Evolutionary conservation across 164 flowering plant species (phyloP).

Genomic region (Protea cynaroides): DNA sequence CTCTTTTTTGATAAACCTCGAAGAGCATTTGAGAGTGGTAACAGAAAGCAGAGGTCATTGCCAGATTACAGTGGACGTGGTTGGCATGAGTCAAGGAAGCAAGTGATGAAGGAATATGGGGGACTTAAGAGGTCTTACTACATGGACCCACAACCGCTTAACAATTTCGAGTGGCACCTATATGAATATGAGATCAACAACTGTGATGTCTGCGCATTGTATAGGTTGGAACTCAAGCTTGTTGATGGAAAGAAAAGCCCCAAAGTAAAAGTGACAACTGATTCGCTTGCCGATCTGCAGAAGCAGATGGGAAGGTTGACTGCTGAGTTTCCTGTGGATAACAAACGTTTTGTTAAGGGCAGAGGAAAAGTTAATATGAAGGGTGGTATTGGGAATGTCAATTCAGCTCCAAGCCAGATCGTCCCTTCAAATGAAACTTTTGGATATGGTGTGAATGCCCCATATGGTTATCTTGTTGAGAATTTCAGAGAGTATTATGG

Average conservation of each 20-base stretch:
- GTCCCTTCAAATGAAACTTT: conserved; percentile 32
- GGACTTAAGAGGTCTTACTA: conserved; percentile 95
- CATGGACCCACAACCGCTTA: conserved; percentile 96
- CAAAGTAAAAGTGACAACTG: conserved; percentile 60
- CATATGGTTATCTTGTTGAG: conserved; percentile 50
- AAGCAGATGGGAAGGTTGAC: conserved; percentile 90
- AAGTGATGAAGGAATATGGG: conserved; percentile 83
- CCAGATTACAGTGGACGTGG: conserved; percentile 98
- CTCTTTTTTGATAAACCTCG: conserved; percentile 98
- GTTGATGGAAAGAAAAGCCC: conserved; percentile 80
- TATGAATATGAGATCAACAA: conserved; percentile 93
- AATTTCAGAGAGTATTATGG: conserved; percentile 42
- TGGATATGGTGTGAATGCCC: conserved; percentile 35
- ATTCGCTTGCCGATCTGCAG: conserved; percentile 85
- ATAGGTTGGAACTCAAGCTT: conserved; percentile 81
- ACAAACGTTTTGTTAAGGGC: conserved; percentile 55
- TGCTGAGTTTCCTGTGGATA: conserved; percentile 70
- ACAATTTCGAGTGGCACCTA: conserved; percentile 85
- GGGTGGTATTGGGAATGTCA: conserved; percentile 21
- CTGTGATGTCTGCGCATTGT: conserved; percentile 82
- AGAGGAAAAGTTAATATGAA: conserved; percentile 38
- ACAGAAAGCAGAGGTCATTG: conserved; percentile 91
- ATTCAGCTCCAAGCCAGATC: conserved; percentile 25
- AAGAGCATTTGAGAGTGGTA: conserved; percentile 97
- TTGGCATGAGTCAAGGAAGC: conserved; percentile 99